Percentiles rank a stretch among this genome's conserved stretches.
These are phyloP conservation scores for Podila minutissima DNA, from an alignment of 192 early-diverging fungal genomes.

Conservation along the genomic window DNA sequence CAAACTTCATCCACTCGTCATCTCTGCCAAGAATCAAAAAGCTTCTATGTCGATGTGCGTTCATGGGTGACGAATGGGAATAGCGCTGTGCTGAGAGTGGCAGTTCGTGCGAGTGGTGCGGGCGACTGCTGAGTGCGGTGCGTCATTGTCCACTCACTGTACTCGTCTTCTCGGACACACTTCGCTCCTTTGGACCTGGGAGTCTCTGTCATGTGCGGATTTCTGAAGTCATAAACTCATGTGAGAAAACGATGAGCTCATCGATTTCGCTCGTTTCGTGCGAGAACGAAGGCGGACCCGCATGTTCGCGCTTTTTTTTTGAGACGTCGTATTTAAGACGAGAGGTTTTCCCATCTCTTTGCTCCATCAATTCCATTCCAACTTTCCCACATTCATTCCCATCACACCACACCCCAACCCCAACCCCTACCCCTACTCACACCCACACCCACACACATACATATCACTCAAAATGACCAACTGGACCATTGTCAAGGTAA, in stretches of 20 bases:
- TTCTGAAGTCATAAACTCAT: background rate
- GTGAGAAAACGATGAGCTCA: constrained; percentile 3
- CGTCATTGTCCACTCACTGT: too few relatives aligned
- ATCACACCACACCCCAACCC: background rate
- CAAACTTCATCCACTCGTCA: too few relatives aligned
- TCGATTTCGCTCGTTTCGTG: background rate
- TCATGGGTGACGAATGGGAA: too few relatives aligned
- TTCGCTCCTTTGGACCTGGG: background rate
- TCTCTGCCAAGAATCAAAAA: too few relatives aligned
- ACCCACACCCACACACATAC: background rate
- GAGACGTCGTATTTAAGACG: too few relatives aligned
- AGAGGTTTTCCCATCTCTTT: background rate
- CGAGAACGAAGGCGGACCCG: background rate
- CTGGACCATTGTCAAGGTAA: constrained; percentile 48
- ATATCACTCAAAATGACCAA: constrained; percentile 35
- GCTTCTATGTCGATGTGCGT: too few relatives aligned
- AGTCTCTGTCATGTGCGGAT: constrained; percentile 1
- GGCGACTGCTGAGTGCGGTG: too few relatives aligned
- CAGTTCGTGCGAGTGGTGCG: too few relatives aligned
- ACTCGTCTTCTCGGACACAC: too few relatives aligned
- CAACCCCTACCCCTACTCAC: background rate
- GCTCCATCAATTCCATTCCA: background rate
- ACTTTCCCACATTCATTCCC: constrained; percentile 19
- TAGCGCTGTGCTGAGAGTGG: too few relatives aligned
- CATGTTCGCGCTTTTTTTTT: background rate